These are phyloP conservation scores for Perilla frutescens DNA, from an alignment of 257 asterid genomes.

Conservation along the genomic window DNA sequence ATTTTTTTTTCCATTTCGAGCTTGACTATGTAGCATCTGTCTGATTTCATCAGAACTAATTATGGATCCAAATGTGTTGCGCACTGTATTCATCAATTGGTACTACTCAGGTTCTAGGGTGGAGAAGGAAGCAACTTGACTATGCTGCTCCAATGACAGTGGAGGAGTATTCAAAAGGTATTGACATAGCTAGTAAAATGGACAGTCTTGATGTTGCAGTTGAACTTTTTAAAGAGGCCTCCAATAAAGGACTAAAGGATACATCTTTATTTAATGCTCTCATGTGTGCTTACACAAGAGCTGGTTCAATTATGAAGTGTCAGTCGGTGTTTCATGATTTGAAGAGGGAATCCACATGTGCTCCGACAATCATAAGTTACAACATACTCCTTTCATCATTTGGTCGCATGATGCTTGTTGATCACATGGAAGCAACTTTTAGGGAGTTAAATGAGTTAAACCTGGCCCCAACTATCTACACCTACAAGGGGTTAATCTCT, in stretches of 20 bases:
- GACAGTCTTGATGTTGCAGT: slow-evolving; percentile 61
- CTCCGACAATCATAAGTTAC: slow-evolving; percentile 75
- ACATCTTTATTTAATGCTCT: slow-evolving; percentile 70
- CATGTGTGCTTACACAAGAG: slow-evolving; percentile 64
- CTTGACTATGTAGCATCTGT: neutral
- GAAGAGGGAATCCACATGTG: slow-evolving; percentile 57
- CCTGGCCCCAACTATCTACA: slow-evolving; percentile 54
- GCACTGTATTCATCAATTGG: slow-evolving; percentile 16
- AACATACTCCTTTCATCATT: slow-evolving; percentile 79
- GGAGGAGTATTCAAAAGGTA: slow-evolving; percentile 83
- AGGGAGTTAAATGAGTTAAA: slow-evolving; percentile 57
- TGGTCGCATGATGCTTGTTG: slow-evolving; percentile 70
- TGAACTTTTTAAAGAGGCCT: slow-evolving; percentile 76
- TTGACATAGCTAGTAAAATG: slow-evolving; percentile 61
- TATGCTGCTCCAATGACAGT: slow-evolving; percentile 59
- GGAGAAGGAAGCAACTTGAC: slow-evolving; percentile 81
- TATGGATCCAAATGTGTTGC: neutral
- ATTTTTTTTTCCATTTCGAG: neutral
- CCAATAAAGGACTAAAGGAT: slow-evolving; percentile 50
- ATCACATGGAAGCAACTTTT: slow-evolving; percentile 76
- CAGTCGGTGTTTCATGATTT: slow-evolving; percentile 62
- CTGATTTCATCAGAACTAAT: neutral
- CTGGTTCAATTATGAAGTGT: slow-evolving; percentile 57
- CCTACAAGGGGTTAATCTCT: slow-evolving; percentile 65
- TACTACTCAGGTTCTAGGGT: slow-evolving; percentile 64